A percentile compares a stretch with the other conserved stretches of the same genome.
Evolutionary conservation across 2,329 filamentous ascomycete genomes (phyloP).

Genomic region (Neonectria hederae): DNA sequence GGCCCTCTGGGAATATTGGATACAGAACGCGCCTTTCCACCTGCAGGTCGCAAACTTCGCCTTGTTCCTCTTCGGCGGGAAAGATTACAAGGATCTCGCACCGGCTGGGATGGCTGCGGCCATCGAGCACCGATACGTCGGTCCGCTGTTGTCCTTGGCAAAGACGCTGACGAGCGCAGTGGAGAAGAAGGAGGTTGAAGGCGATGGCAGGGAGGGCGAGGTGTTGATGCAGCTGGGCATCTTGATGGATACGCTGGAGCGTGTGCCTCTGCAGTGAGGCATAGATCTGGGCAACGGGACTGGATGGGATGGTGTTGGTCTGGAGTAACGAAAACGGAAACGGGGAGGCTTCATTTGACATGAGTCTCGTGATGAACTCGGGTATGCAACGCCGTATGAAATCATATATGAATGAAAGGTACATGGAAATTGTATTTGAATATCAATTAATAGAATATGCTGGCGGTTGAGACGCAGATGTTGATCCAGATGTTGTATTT

Average conservation of each 20-base stretch:
- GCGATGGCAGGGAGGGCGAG: constrained; percentile 42
- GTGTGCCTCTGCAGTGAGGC: constrained; percentile 51
- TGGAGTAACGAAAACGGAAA: constrained; percentile 21
- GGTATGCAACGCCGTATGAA: not conserved
- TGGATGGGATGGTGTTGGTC: constrained; percentile 2
- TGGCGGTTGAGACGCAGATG: not conserved
- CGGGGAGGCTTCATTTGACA: constrained; percentile 1
- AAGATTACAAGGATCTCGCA: constrained; percentile 57
- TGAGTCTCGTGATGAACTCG: not conserved
- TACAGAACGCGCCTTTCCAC: constrained; percentile 62
- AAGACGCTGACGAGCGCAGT: constrained; percentile 47
- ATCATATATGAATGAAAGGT: constrained; percentile 6
- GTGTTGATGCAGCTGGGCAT: constrained; percentile 53
- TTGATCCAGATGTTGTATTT: too few relatives aligned
- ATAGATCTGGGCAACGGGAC: constrained; percentile 31
- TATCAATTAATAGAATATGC: not conserved
- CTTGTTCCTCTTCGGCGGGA: constrained; percentile 62
- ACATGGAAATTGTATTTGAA: not conserved
- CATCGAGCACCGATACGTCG: constrained; percentile 67
- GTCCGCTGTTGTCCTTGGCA: constrained; percentile 60
- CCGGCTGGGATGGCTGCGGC: constrained; percentile 66
- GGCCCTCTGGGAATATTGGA: constrained; percentile 62
- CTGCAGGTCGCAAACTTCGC: constrained; percentile 70
- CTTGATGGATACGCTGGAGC: constrained; percentile 54
- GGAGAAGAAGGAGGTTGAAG: constrained; percentile 46